Conservation (phyloP, 176 grass and related monocot genomes). For the Raddia distichophylla region DNA sequence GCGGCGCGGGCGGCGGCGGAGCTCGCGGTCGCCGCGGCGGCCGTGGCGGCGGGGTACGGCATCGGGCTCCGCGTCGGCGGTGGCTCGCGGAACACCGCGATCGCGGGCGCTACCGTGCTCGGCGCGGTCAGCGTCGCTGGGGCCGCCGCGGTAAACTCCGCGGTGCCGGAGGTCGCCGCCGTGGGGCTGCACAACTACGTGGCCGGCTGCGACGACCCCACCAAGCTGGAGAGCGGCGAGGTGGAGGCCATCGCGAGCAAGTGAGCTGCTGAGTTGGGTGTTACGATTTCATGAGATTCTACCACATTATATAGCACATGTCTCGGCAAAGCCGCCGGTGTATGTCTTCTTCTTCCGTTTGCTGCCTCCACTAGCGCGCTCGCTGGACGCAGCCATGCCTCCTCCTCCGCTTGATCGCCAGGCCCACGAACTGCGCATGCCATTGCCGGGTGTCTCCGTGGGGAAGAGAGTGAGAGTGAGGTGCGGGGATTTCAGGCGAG, state of each 20-base stretch:
- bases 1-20: conserved; percentile 68
- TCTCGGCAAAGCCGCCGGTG: too few species aligned
- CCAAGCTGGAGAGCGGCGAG: conserved; percentile 58
- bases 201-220: conserved; percentile 67
- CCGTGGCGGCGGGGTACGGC: conserved; percentile 63
- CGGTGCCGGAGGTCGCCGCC: conserved; percentile 79
- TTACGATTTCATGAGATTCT: background rate
- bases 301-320: too few species aligned
- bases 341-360: too few species aligned
- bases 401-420: too few species aligned
- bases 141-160: conserved; percentile 68
- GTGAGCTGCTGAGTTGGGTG: conserved; percentile 43
- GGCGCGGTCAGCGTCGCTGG: conserved; percentile 57
- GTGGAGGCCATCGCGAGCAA: conserved; percentile 73
- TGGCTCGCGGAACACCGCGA: conserved; percentile 39
- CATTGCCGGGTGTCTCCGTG: too few species aligned
- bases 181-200: conserved; percentile 86
- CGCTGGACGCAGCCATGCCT: too few species aligned
- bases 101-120: conserved; percentile 62
- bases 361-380: too few species aligned
- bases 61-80: conserved; percentile 63
- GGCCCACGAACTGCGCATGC: too few species aligned
- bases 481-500: too few species aligned
- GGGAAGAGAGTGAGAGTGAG: too few species aligned
- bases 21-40: conserved; percentile 56